These are phyloP conservation scores for Neurospora tetraspora DNA, from an alignment of 495 filamentous ascomycete genomes.

Conservation along the genomic window DNA sequence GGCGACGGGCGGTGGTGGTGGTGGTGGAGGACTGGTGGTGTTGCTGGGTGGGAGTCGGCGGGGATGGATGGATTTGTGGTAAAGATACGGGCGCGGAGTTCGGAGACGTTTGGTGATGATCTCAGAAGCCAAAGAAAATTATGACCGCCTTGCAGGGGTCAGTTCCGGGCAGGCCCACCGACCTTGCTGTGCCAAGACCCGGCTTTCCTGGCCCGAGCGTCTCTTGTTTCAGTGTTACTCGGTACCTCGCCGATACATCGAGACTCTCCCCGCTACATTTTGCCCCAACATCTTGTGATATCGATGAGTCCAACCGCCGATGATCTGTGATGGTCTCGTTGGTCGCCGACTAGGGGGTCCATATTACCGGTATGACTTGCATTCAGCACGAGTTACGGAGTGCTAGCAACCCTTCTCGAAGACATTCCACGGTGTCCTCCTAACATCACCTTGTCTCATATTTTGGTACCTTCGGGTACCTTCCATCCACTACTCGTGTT, in stretches of 20 bases:
- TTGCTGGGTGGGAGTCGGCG: background rate
- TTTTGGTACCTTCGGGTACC: background rate
- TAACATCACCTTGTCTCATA: background rate
- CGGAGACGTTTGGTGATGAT: slow-evolving; percentile 8
- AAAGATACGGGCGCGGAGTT: slow-evolving; percentile 3
- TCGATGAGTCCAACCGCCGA: background rate
- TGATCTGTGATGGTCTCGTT: background rate
- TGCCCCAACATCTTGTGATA: background rate
- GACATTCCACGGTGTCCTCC: background rate
- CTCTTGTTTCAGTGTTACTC: background rate
- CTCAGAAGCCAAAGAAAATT: slow-evolving; percentile 14
- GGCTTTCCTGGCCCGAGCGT: background rate
- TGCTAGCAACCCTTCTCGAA: background rate
- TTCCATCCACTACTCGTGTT: background rate
- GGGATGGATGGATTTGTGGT: background rate
- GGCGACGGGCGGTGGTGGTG: background rate
- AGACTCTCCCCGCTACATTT: background rate
- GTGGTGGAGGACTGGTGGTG: background rate
- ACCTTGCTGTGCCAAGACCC: background rate
- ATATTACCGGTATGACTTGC: background rate
- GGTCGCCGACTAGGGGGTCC: background rate
- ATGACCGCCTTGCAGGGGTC: slow-evolving; percentile 5
- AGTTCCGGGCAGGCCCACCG: slow-evolving; percentile 2
- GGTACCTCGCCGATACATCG: background rate
- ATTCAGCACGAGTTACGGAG: background rate